Evolutionary conservation across 257 asterid species (phyloP).

Genomic region (Haberlea rhodopensis): DNA sequence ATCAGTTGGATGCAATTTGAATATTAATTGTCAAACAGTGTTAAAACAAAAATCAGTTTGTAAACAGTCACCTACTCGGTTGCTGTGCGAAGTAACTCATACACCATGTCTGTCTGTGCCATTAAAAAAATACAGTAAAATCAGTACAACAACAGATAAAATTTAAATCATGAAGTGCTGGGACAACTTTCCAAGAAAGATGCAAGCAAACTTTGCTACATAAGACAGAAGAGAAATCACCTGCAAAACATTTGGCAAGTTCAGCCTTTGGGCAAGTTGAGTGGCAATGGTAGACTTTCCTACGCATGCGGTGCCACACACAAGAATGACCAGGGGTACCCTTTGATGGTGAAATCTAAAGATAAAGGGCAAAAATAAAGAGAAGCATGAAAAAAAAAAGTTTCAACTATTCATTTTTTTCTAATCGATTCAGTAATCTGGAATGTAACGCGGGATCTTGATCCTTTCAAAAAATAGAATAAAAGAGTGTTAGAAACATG

Average conservation of each 20-base stretch:
- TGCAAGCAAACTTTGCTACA: too few species aligned
- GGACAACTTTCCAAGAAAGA: constrained; percentile 11
- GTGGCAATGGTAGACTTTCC: constrained; percentile 98
- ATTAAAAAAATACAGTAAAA: constrained; percentile 29
- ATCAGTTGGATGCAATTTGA: constrained; percentile 6
- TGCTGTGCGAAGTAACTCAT: constrained; percentile 93
- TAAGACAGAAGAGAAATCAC: constrained; percentile 35
- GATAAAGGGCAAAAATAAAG: constrained; percentile 28
- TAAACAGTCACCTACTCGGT: constrained; percentile 72
- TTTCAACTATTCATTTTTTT: constrained; percentile 22
- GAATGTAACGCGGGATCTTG: neutral
- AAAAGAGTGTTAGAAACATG: too few species aligned
- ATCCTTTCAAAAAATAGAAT: constrained; percentile 8
- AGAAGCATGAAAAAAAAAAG: constrained; percentile 19
- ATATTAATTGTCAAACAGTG: constrained; percentile 15
- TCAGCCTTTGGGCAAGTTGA: constrained; percentile 97
- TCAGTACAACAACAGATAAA: constrained; percentile 24
- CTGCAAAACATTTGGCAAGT: constrained; percentile 96
- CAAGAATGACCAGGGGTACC: constrained; percentile 97
- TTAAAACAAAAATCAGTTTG: constrained; percentile 11
- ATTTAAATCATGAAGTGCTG: constrained; percentile 14
- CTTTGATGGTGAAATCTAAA: constrained; percentile 94
- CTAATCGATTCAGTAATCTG: neutral
- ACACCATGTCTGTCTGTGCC: constrained; percentile 94
- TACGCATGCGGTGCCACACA: constrained; percentile 98